Conservation (phyloP, 345 rosid species). For the Hirschfeldia incana region DNA sequence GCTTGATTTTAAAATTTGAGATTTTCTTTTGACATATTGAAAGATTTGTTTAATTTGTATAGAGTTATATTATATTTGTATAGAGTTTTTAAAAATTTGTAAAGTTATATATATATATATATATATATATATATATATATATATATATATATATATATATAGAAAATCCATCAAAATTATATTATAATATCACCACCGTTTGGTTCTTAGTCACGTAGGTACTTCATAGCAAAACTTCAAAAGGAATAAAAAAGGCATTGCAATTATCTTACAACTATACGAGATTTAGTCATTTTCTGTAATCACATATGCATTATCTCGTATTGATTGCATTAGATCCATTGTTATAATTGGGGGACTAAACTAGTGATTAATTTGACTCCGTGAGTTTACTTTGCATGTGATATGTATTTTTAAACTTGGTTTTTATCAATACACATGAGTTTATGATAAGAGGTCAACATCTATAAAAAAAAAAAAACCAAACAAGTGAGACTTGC, state of each 20-base stretch:
- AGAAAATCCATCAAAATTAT: neutral
- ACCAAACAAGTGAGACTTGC: slow-evolving; percentile 9
- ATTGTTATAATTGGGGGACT: neutral
- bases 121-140: too few relatives aligned
- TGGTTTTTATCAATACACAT: neutral
- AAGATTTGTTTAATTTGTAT: neutral
- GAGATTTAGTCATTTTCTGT: neutral
- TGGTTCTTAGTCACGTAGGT: neutral
- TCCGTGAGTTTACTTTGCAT: slow-evolving; percentile 18
- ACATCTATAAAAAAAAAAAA: neutral
- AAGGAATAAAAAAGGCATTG: neutral
- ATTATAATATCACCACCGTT: neutral
- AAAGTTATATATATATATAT: neutral
- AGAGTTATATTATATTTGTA: neutral
- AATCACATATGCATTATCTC: neutral
- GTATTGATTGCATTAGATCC: slow-evolving; percentile 4
- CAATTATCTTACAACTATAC: slow-evolving; percentile 2
- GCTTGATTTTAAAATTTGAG: neutral
- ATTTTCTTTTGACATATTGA: neutral
- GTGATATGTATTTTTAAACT: slow-evolving; percentile 18
- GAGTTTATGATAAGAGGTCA: slow-evolving; percentile 10
- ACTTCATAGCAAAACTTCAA: neutral
- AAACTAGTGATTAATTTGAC: slow-evolving; percentile 18
- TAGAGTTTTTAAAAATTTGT: neutral
- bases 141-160: neutral